Base-by-base conservation (phyloP, 2,329 filamentous ascomycete genomes). In the Ploettnerulaceae sp. region DNA sequence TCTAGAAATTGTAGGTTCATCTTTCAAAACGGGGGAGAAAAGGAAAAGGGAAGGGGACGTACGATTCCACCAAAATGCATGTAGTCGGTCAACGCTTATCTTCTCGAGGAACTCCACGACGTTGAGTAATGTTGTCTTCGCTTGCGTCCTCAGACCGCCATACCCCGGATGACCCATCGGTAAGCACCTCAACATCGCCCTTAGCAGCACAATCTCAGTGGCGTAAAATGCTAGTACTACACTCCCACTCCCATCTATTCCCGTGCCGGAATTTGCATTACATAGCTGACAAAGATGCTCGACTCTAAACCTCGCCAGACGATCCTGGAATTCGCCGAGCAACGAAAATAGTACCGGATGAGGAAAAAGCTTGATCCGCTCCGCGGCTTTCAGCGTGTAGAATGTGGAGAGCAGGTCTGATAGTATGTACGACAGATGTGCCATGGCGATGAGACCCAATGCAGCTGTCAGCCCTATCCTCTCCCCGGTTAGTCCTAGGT, bases 351-450 rank as follows among this genome's bases (percentile, higher is more conserved):
- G 43, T 18, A 51, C 45, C 21, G 49, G 46, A 6, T 45, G 17
- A 1, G 56, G 53, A 3, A 57, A 43, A 1, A 45, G 26, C 21
- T 51, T 53, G 14, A 57, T 45, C 3, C 54, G 49, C 7, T 52
- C 53, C 24, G 52, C 52, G 9, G 52, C 48, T 52, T 55, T 56
- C 42, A 59, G 59, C 48, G 66, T 71, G 57, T 76, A 76, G 22
- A 78, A 71, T 1, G 65, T 69, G 8, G 67, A 67, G 20, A 76
- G 61, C 9, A 77, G 69, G 41, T 76, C 72, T 37, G 70, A 69
- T 31, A 77, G 69, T 35, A 77, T 73, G 25, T 67, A 66, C 1
- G 73, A 72, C 4, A 79, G 57, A 20, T 72, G 66, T 7, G 72
- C 69, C 37, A 78, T 70, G 14, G 74, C 69, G 26, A 75, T 67